These are phyloP conservation scores for Rosa lucieae DNA, from an alignment of 306 rosid species.

Conservation along the genomic window DNA sequence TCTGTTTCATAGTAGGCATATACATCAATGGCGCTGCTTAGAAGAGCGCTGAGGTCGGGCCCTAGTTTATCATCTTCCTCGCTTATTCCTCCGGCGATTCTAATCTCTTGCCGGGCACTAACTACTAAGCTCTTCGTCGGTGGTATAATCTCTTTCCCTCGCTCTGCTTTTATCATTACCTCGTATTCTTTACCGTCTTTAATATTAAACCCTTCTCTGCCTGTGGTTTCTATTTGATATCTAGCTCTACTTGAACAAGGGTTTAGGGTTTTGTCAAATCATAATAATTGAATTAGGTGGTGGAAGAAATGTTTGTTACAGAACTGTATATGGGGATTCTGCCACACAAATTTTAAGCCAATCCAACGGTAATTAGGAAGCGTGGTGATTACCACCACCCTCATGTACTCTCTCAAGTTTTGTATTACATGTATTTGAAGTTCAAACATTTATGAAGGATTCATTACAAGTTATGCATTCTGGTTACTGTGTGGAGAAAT, in stretches of 20 bases:
- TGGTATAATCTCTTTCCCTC: slow-evolving; percentile 33
- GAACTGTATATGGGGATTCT: too few relatives aligned
- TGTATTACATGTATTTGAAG: not conserved
- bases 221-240: not conserved
- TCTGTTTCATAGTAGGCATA: not conserved
- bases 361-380: not conserved
- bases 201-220: not conserved
- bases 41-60: slow-evolving; percentile 23
- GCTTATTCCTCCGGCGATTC: slow-evolving; percentile 40
- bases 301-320: too few relatives aligned
- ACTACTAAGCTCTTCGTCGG: slow-evolving; percentile 55
- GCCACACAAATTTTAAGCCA: too few relatives aligned
- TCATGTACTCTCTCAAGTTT: not conserved
- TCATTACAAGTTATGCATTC: not conserved
- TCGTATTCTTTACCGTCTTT: not conserved
- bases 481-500: not conserved
- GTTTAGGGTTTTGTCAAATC: not conserved
- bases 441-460: not conserved
- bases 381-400: not conserved
- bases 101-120: slow-evolving; percentile 39
- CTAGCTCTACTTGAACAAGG: not conserved
- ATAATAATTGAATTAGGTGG: too few relatives aligned
- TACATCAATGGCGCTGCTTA: slow-evolving; percentile 34
- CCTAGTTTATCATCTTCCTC: slow-evolving; percentile 20
- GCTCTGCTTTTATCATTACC: not conserved